These are phyloP conservation scores for Pythium vanterpoolii DNA, from an alignment of 352 stramenopile genomes.

Conservation along the genomic window DNA sequence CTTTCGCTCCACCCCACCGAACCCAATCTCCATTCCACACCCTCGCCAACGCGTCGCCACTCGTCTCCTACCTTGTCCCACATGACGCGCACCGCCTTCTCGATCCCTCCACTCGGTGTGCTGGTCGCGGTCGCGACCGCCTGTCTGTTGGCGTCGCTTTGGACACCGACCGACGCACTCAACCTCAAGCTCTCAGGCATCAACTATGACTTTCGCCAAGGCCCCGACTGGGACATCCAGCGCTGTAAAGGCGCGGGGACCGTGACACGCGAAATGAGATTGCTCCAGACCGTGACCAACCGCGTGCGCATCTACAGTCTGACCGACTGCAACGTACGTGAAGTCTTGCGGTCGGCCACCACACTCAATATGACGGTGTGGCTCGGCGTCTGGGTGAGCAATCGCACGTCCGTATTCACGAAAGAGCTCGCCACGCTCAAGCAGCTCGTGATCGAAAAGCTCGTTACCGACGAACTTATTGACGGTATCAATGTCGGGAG, in stretches of 20 bases:
- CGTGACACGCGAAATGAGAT: conserved; percentile 56
- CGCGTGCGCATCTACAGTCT: conserved; percentile 82
- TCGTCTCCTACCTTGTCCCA: not conserved
- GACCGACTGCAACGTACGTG: conserved; percentile 68
- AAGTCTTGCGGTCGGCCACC: conserved; percentile 59
- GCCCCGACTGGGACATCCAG: conserved; percentile 64
- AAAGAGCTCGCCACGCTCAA: conserved; percentile 57
- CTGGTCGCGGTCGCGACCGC: not conserved
- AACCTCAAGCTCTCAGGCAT: conserved; percentile 76
- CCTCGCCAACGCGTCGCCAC: not conserved
- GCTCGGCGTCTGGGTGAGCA: conserved; percentile 82
- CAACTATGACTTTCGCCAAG: conserved; percentile 82
- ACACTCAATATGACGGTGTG: conserved; percentile 67
- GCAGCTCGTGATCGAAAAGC: conserved; percentile 42
- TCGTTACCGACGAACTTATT: conserved; percentile 63
- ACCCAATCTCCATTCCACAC: not conserved
- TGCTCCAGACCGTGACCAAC: conserved; percentile 52
- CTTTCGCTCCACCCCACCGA: not conserved
- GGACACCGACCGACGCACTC: conserved; percentile 33
- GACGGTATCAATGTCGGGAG: conserved; percentile 82
- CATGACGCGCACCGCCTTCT: conserved; percentile 4
- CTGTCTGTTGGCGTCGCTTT: conserved; percentile 29
- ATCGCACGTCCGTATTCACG: conserved; percentile 56
- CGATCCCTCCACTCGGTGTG: not conserved
- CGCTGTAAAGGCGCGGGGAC: conserved; percentile 62